These are phyloP conservation scores for Phytophthora melonis DNA, from an alignment of 352 stramenopile species.

Conservation along the genomic window DNA sequence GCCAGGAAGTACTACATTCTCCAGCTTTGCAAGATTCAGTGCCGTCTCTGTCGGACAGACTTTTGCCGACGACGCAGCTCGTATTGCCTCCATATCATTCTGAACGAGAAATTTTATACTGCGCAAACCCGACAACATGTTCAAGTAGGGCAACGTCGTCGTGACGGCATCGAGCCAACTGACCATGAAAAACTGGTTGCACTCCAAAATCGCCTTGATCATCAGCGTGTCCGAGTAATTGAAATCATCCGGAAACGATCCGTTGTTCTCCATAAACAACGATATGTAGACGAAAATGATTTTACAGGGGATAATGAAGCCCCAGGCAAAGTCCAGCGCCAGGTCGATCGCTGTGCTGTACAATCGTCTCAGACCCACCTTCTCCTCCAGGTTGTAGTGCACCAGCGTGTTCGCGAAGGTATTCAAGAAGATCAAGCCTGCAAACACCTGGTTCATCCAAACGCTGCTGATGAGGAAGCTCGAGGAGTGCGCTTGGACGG, in stretches of 20 bases:
- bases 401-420: slow-evolving; percentile 39
- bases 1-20: background rate
- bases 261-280: slow-evolving; percentile 32
- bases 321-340: slow-evolving; percentile 43
- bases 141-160: slow-evolving; percentile 44
- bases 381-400: slow-evolving; percentile 30
- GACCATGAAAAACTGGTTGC: slow-evolving; percentile 52
- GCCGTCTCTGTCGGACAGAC: slow-evolving; percentile 9
- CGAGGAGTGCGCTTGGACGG: slow-evolving; percentile 37
- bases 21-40: background rate
- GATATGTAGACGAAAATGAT: slow-evolving; percentile 49
- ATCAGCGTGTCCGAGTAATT: slow-evolving; percentile 41
- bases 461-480: slow-evolving; percentile 44
- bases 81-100: slow-evolving; percentile 32
- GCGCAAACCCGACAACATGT: slow-evolving; percentile 42
- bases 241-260: slow-evolving; percentile 33
- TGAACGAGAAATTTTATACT: slow-evolving; percentile 46
- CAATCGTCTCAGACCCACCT: slow-evolving; percentile 33
- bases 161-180: slow-evolving; percentile 41
- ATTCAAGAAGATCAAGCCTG: slow-evolving; percentile 45
- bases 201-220: slow-evolving; percentile 42
- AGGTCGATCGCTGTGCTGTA: slow-evolving; percentile 39
- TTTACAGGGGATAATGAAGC: slow-evolving; percentile 36
- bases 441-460: slow-evolving; percentile 49
- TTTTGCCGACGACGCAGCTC: slow-evolving; percentile 7